phyloP scores from a whole-genome alignment of 805 yeast species.

The Pichia occidentalis region DNA sequence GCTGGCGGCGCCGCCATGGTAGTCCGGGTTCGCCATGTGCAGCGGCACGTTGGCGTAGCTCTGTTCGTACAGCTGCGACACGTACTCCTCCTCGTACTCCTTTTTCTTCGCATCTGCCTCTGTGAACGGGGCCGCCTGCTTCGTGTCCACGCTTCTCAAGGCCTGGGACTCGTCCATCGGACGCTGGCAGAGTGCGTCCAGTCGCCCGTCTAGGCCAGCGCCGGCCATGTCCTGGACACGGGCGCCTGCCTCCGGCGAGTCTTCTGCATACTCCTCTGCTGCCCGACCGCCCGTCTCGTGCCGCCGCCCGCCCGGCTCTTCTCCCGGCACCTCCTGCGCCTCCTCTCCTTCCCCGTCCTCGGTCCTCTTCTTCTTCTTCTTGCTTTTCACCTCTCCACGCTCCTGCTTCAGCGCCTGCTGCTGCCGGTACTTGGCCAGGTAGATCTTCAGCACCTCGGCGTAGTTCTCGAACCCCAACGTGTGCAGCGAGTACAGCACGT shows the following conservation, averaged over 20 bases:
- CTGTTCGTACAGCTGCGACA: slow-evolving; percentile 29
- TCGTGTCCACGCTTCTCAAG: not conserved
- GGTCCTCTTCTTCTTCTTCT: slow-evolving; percentile 13
- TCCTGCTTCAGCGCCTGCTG: slow-evolving; percentile 72
- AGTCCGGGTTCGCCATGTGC: slow-evolving; percentile 22
- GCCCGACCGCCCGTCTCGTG: slow-evolving; percentile 4
- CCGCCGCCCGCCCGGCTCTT: slow-evolving; percentile 11
- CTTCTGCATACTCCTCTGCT: no score
- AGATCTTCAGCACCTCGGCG: slow-evolving; percentile 61
- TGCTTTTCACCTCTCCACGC: slow-evolving; percentile 44
- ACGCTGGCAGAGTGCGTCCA: slow-evolving; percentile 1
- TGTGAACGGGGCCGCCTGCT: not conserved
- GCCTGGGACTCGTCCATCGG: slow-evolving; percentile 6
- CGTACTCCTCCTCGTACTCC: slow-evolving; percentile 16
- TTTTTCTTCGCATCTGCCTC: not conserved
- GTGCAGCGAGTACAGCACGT: slow-evolving; percentile 55
- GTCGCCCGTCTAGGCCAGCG: no score
- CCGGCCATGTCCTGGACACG: no score
- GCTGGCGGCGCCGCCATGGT: slow-evolving; percentile 17
- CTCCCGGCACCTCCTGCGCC: slow-evolving; percentile 16
- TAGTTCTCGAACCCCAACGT: slow-evolving; percentile 65
- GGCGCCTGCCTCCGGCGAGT: no score
- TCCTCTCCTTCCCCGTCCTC: slow-evolving; percentile 15
- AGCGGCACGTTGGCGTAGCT: slow-evolving; percentile 23
- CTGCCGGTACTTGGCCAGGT: slow-evolving; percentile 60